Evolutionary conservation across 768 basidiomycete species (phyloP), one percentile per base, ranked within the genome.

Genomic region (Rickenella mellea): DNA sequence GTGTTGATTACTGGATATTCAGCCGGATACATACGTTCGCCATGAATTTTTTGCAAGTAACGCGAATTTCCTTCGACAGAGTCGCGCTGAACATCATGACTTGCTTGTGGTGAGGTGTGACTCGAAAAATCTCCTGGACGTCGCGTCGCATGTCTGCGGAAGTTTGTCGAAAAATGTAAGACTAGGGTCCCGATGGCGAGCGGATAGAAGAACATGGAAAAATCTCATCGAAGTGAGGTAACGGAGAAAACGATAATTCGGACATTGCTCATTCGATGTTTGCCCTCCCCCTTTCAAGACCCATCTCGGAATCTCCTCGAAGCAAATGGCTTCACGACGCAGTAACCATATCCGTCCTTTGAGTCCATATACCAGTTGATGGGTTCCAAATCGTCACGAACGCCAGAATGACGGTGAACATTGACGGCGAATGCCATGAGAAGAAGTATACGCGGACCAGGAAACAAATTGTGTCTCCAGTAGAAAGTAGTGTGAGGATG

Each of bases 71-170:
- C 71, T 99, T 98, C 44, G 90, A 80, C 47, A 99, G 68, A 1
- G 96, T 99, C 29, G 96, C 96, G 55, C 91, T 94, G 74, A 99
- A 99, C 96, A 99, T 99, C 96, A 99, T 99, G 52, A 99, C 96
- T 74, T 99, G 94, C 72, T 99, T 99, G 76, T 96, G 92, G 65
- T 96, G 94, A 39, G 96, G 96, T 15, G 96, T 98, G 14, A 90
- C 78, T 55, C 94, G 84, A 78, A 98, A 99, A 56, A 99, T 98
- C 70, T 99, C 96, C 80, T 99, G 96, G 50, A 99, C 94, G 62
- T 99, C 96, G 59, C 96, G 90, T 70, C 96, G 94, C 96, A 99
- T 99, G 83, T 98, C 96, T 99, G 78, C 66, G 73, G 70, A 71
- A 69, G 69, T 74, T 67, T 71, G 74, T 73, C 70, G 75, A 78